phyloP scores from a whole-genome alignment of 345 rosid genomes.

The Lepidium didymum region DNA sequence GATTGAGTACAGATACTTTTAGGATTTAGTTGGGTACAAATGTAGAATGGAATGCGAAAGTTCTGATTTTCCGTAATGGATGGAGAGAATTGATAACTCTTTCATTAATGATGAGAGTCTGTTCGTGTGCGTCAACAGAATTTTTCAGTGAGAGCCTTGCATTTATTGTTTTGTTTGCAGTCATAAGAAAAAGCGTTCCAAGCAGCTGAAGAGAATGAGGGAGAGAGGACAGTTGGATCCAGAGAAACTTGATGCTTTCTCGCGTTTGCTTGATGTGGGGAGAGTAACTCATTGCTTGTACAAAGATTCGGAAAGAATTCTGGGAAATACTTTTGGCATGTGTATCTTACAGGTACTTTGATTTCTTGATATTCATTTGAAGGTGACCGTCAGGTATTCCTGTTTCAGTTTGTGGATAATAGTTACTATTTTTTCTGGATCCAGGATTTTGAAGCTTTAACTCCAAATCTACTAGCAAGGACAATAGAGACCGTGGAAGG shows the following conservation, averaged over 20 bases:
- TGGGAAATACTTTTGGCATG: constrained; percentile 96
- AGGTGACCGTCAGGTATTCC: neutral
- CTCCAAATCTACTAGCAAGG: constrained; percentile 92
- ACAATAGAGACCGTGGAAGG: constrained; percentile 99
- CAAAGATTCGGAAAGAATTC: constrained; percentile 79
- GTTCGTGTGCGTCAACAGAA: neutral
- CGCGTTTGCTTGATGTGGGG: constrained; percentile 80
- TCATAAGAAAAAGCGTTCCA: constrained; percentile 75
- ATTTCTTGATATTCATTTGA: neutral
- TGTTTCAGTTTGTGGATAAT: neutral
- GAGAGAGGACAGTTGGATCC: constrained; percentile 90
- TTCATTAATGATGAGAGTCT: neutral
- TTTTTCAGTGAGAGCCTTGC: neutral
- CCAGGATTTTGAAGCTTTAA: constrained; percentile 95
- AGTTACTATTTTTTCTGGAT: constrained; percentile 1
- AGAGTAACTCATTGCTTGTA: constrained; percentile 84
- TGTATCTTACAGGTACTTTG: constrained; percentile 76
- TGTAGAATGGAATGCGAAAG: neutral
- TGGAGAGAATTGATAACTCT: neutral
- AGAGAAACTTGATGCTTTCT: constrained; percentile 86
- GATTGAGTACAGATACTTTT: neutral
- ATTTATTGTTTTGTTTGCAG: constrained; percentile 38
- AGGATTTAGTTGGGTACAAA: neutral
- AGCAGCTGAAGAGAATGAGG: constrained; percentile 77
- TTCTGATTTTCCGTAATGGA: neutral